Conservation (phyloP, 139 green algal genomes). For the Ettlia oleoabundans region DNA sequence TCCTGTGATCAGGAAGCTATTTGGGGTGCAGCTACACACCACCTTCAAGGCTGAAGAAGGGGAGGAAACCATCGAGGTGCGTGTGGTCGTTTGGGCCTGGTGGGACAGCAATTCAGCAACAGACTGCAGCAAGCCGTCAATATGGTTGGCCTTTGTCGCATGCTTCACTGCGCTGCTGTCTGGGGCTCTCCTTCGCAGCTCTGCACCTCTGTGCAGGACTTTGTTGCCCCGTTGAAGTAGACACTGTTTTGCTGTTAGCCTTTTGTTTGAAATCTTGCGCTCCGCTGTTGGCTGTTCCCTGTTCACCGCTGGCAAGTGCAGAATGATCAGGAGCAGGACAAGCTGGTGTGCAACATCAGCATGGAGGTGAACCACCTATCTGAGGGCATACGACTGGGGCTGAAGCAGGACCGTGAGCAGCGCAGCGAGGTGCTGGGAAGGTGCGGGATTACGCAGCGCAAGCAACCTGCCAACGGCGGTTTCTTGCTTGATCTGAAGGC, state of each 20-base stretch:
- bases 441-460: no score
- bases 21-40: constrained; percentile 82
- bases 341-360: constrained; percentile 98
- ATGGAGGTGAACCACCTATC: constrained; percentile 88
- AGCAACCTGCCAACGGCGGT: no score
- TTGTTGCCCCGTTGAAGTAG: no score
- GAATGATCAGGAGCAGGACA: constrained; percentile 71
- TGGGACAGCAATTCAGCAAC: neutral
- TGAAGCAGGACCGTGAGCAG: constrained; percentile 92
- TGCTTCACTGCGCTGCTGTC: no score
- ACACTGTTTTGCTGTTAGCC: no score
- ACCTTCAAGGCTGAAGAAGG: constrained; percentile 85
- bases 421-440: constrained; percentile 45
- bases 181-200: no score
- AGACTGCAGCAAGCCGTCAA: neutral
- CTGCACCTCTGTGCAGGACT: no score
- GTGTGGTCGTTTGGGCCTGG: neutral
- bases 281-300: neutral
- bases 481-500: no score
- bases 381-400: constrained; percentile 82
- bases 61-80: constrained; percentile 74
- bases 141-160: no score
- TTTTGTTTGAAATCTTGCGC: no score
- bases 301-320: no score
- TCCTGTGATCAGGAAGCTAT: constrained; percentile 74